Evolutionary conservation across 345 rosid genomes (phyloP), one percentile per base, ranked within the genome.

Genomic region (Eucalyptus tenuipes): DNA sequence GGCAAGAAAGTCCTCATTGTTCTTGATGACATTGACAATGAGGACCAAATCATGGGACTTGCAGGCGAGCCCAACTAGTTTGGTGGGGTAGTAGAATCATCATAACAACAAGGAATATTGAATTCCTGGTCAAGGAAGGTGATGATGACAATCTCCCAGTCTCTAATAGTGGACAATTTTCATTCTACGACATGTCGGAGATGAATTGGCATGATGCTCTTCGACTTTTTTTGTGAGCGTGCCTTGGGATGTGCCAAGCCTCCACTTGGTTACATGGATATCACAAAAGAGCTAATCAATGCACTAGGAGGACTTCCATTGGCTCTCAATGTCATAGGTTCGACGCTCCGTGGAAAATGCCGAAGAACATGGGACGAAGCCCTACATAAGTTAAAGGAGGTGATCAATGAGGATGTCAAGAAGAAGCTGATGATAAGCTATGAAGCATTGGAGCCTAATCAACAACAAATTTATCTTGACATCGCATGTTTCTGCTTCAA

Each of bases 381-480:
- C 18, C 22, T 87, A 27, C 0, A 2, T 8, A 42, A 42, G 49
- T 45, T 87, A n/a, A 79, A 44, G 13, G 24, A 6, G 14, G 80
- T 71, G 18, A 53, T 82, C 10, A 42, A 49, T n/a, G 7, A 29
- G 44, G 55, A 71, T 25, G 85, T 87, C 17, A 81, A 79, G 22
- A 15, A 68, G 59, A 71, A 50, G 22, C 1, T 87, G 0, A 75
- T 33, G 49, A 71, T 87, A 47, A 87, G 86, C 33, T 87, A 87
- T 0, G 37, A 75, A 15, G 85, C 64, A 37, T 71, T 87, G 7
- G 57, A n/a, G 0, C 0, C 1, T 64, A 1, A 4, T n/a, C 48
- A 59, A 27, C 33, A 11, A 5, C 45, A 87, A 18, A 61, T 87
- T 17, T 87, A 8, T 64, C 84, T 87, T 37, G 88, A 87, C 5